Conservation (phyloP, 139 green algal species). For the Chlorella sp. region DNA sequence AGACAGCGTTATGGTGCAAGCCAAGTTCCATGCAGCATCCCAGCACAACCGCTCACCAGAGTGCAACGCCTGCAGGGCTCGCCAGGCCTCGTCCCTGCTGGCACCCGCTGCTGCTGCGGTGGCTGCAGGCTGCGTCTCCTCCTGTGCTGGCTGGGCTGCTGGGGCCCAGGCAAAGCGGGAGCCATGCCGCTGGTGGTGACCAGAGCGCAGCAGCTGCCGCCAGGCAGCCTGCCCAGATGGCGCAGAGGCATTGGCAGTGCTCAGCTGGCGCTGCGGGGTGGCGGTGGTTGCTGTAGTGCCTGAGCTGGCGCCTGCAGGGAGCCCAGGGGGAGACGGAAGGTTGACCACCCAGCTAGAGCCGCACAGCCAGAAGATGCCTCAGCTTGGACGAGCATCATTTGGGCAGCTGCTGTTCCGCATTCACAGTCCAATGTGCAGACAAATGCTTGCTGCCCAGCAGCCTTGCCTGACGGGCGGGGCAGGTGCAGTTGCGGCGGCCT, state of each 20-base stretch:
- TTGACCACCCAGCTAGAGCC: no score
- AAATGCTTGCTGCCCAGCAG: no score
- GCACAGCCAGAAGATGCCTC: no score
- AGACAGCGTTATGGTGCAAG: no score
- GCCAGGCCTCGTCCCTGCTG: slow-evolving; percentile 37
- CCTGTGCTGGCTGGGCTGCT: background rate
- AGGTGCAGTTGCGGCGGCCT: background rate
- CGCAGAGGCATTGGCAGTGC: background rate
- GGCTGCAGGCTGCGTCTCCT: background rate
- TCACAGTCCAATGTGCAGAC: no score
- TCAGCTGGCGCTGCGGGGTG: background rate
- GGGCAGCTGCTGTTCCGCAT: no score
- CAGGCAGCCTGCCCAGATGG: background rate
- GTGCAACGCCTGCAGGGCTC: slow-evolving; percentile 71
- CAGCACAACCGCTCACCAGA: slow-evolving; percentile 39
- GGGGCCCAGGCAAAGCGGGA: slow-evolving; percentile 16
- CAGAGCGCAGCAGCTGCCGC: slow-evolving; percentile 22
- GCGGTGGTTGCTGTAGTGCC: slow-evolving; percentile 14
- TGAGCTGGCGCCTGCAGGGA: slow-evolving; percentile 26
- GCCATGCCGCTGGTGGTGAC: slow-evolving; percentile 2
- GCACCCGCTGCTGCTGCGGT: background rate
- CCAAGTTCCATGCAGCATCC: no score
- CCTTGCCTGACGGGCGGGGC: slow-evolving; percentile 7
- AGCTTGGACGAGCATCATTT: no score
- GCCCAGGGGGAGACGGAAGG: no score